Evolutionary conservation across 202 grass and related monocot species (phyloP).

Genomic region (Elaeis oleifera): DNA sequence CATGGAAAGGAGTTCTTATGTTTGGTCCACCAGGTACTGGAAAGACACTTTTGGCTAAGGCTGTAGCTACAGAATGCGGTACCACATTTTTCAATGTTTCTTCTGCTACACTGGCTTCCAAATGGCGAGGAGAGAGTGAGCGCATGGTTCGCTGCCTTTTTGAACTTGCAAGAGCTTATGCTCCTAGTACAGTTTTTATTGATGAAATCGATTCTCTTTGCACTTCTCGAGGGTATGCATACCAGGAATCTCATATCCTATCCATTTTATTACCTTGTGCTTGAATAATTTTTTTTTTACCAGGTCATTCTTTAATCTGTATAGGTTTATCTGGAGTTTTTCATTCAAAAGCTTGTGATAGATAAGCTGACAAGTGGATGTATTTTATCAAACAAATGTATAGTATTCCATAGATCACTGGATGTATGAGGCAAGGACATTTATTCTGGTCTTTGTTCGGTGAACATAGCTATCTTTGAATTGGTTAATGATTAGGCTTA

Average conservation of each 20-base stretch:
- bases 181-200: constrained; percentile 98
- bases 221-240: constrained; percentile 84
- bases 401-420: no score
- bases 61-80: constrained; percentile 96
- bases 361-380: no score
- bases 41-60: constrained; percentile 96
- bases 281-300: no score
- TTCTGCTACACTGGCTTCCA: constrained; percentile 93
- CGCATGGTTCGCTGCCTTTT: constrained; percentile 96
- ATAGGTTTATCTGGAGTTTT: no score
- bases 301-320: no score
- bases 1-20: constrained; percentile 99
- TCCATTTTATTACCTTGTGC: no score
- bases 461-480: no score
- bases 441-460: no score
- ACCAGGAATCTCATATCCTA: constrained; percentile 11
- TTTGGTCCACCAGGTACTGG: constrained; percentile 97
- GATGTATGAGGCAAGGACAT: no score
- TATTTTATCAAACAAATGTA: no score
- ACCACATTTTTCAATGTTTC: constrained; percentile 99
- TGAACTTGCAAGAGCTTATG: constrained; percentile 95
- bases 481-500: not conserved
- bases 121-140: constrained; percentile 98
- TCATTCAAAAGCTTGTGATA: no score
- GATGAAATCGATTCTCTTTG: constrained; percentile 99